Evolutionary conservation across 352 stramenopile genomes (phyloP).

Genomic region (Phytophthora tentaculata): DNA sequence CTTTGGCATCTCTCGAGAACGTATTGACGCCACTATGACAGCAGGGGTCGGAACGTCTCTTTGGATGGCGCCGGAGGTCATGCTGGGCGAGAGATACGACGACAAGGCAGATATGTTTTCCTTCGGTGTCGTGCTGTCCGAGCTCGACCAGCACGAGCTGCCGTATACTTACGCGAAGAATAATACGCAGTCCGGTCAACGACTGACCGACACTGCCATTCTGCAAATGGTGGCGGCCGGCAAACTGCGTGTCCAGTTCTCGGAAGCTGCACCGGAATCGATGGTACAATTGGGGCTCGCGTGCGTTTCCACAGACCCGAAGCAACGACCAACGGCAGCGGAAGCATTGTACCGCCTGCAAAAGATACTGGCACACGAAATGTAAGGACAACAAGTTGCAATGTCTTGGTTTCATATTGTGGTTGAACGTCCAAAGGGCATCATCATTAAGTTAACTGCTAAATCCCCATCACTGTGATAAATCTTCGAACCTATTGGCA

Average conservation of each 20-base stretch:
- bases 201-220: constrained; percentile 43
- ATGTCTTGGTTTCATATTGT: constrained; percentile 7
- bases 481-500: constrained; percentile 33
- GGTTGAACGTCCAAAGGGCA: background rate
- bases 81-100: constrained; percentile 49
- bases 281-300: constrained; percentile 34
- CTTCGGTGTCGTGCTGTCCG: constrained; percentile 51
- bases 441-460: constrained; percentile 22
- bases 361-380: constrained; percentile 28
- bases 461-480: constrained; percentile 14
- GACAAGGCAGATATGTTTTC: constrained; percentile 59
- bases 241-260: constrained; percentile 45
- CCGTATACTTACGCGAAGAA: constrained; percentile 38
- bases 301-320: constrained; percentile 47
- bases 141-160: constrained; percentile 40
- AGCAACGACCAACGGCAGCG: constrained; percentile 40
- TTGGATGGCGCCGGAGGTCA: constrained; percentile 53
- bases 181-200: constrained; percentile 21
- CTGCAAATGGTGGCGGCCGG: constrained; percentile 55
- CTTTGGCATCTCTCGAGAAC: constrained; percentile 46
- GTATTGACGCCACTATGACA: constrained; percentile 45
- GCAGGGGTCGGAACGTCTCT: constrained; percentile 45
- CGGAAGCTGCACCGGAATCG: constrained; percentile 23
- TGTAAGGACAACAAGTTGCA: constrained; percentile 15
- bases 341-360: constrained; percentile 51